These are phyloP conservation scores for Phytopythium kandeliae DNA, from an alignment of 352 stramenopile genomes.

Conservation along the genomic window DNA sequence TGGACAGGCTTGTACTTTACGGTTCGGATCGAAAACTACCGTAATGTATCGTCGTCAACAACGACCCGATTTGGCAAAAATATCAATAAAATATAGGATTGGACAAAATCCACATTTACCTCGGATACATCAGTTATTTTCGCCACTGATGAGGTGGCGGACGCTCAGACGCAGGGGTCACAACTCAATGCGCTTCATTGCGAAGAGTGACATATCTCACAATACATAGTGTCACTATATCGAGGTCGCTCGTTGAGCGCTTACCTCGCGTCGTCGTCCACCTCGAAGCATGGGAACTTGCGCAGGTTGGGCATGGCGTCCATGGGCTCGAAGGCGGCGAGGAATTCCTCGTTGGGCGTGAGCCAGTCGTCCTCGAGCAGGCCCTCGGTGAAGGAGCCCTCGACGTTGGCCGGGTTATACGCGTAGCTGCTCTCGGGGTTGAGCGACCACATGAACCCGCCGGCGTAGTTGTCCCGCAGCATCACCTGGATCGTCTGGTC, in stretches of 20 bases:
- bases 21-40: too few relatives aligned
- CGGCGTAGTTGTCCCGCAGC: constrained; percentile 53
- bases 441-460: constrained; percentile 81
- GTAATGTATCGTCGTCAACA: too few relatives aligned
- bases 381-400: constrained; percentile 62
- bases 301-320: constrained; percentile 55
- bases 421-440: constrained; percentile 76
- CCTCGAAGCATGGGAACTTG: constrained; percentile 58
- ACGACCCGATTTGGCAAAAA: too few relatives aligned
- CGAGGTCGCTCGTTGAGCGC: too few relatives aligned
- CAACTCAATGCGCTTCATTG: too few relatives aligned
- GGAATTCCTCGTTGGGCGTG: constrained; percentile 60
- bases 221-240: not conserved
- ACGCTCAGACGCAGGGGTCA: not conserved
- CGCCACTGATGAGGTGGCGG: not conserved
- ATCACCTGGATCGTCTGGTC: constrained; percentile 68
- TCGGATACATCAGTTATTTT: too few relatives aligned
- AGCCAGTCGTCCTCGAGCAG: constrained; percentile 76
- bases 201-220: not conserved
- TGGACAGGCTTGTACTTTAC: too few relatives aligned
- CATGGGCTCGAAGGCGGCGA: constrained; percentile 63
- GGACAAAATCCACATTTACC: too few relatives aligned
- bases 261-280: constrained; percentile 5
- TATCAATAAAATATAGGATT: too few relatives aligned
- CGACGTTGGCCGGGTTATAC: constrained; percentile 59